Base-by-base conservation (phyloP, 805 yeast genomes). In the Pachysolen tannophilus region DNA sequence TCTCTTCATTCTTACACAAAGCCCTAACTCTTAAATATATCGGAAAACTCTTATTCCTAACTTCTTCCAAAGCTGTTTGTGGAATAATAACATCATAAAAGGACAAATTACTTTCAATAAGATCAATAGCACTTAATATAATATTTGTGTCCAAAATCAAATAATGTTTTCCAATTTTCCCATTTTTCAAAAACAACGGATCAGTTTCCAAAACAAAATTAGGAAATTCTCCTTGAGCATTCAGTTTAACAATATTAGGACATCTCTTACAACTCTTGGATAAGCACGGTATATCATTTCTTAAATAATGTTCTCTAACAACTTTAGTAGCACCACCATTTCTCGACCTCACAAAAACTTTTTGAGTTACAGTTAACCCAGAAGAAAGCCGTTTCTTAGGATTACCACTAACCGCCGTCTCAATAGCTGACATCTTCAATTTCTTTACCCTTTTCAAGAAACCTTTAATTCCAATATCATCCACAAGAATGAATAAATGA, bases 1-100 rank as follows among this genome's bases (percentile, higher is more conserved):
- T 92, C 26, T 73, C 82, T 35, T 78, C 85, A 30, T 73, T 67
- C 46, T 83, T 80, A 20, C 84, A 77, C 14, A 92, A 61, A 3
- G 82, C 72, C 49, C 97, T 70, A 32, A 90, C 58, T 52, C 98
- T 70, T 48, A 83, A 77, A 55, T 88, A 92, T 14, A 90, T 78
- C 4, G 98, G 95, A 50, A 78, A 75, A 33, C 95, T 84, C 50
- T 80, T 69, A 53, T 86, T 86, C 44, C 85, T 75, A 8, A 90
- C 95, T 56, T 92, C 97, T 46, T 94, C 97, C 24, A 92, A 64
- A 3, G 86, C 97, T 6, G 94, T 82, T 55, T 92, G 98, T 2
- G 97, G 95, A n/a, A 92, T 63, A 38, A 92, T 80, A 13, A 88
- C 95, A 58, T 92, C 97, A 49, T 70, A 80, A 50, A 92, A 84